Evolutionary conservation across 139 green algal species (phyloP).

Genomic region (Chlamydomonas asymmetrica): DNA sequence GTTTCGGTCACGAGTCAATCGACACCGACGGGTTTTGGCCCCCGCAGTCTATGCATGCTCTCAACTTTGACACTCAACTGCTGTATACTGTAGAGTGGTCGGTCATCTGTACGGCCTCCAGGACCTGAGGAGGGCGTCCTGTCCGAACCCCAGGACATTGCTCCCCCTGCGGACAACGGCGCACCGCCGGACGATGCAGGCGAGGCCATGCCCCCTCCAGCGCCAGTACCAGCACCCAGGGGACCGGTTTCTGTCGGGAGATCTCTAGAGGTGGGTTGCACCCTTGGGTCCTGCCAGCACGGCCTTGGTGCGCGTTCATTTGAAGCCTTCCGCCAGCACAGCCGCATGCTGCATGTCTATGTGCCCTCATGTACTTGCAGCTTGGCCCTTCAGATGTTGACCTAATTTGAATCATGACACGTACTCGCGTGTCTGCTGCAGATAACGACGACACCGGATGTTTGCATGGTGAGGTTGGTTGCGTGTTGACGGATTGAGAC

Average conservation of each 20-base stretch:
- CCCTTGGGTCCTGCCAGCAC: neutral
- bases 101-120: too few species aligned
- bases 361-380: neutral
- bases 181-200: neutral
- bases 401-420: neutral
- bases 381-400: neutral
- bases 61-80: too few species aligned
- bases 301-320: too few species aligned
- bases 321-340: too few species aligned
- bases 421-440: conserved; percentile 18
- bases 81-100: too few species aligned
- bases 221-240: conserved; percentile 15
- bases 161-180: neutral
- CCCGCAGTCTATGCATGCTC: too few species aligned
- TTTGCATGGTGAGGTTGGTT: conserved; percentile 50
- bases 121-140: too few species aligned
- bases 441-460: conserved; percentile 41
- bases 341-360: too few species aligned
- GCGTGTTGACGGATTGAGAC: neutral
- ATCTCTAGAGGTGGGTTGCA: conserved; percentile 35
- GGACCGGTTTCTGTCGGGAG: conserved; percentile 34
- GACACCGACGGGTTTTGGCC: too few species aligned
- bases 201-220: conserved; percentile 14
- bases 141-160: too few species aligned
- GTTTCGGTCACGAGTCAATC: too few species aligned